Evolutionary conservation across 805 yeast genomes (phyloP).

Genomic region (Cyberlindnera maritima): DNA sequence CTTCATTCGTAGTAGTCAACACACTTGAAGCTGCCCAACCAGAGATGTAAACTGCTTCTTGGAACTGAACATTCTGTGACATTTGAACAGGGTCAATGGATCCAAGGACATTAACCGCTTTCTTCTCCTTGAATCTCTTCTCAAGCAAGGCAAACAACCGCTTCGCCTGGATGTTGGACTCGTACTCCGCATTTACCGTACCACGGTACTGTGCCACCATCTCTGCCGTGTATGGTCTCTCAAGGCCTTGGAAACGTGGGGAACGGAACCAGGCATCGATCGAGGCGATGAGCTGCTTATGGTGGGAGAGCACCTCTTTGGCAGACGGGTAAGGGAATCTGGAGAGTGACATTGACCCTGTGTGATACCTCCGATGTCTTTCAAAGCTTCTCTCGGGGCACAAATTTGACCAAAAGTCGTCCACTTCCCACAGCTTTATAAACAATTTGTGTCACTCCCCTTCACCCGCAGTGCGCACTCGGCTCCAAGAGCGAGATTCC

Average conservation of each 20-base stretch:
- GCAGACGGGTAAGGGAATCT: slow-evolving; percentile 23
- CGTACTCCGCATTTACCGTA: slow-evolving; percentile 37
- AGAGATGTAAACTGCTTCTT: slow-evolving; percentile 52
- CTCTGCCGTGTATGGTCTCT: slow-evolving; percentile 51
- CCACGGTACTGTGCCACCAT: slow-evolving; percentile 55
- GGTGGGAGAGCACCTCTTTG: slow-evolving; percentile 15
- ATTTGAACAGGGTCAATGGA: slow-evolving; percentile 62
- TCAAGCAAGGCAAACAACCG: slow-evolving; percentile 46
- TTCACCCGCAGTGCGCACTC: slow-evolving; percentile 2
- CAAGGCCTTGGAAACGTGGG: slow-evolving; percentile 44
- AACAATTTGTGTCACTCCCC: neutral
- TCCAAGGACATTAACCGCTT: slow-evolving; percentile 58
- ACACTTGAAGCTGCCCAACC: slow-evolving; percentile 64
- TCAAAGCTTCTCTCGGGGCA: too few species aligned
- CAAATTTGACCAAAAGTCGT: too few species aligned
- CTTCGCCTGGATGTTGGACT: slow-evolving; percentile 52
- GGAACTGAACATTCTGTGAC: slow-evolving; percentile 51
- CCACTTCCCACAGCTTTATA: neutral
- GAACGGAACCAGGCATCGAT: slow-evolving; percentile 50
- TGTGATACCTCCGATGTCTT: neutral
- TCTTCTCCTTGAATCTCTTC: slow-evolving; percentile 36
- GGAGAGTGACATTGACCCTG: slow-evolving; percentile 13
- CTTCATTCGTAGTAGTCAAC: slow-evolving; percentile 59
- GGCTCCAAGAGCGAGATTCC: slow-evolving; percentile 3
- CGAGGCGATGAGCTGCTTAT: slow-evolving; percentile 30